A percentile compares a stretch with the other conserved stretches of the same genome.
Conservation (phyloP, 306 rosid species). For the Cucumis cinereus region DNA sequence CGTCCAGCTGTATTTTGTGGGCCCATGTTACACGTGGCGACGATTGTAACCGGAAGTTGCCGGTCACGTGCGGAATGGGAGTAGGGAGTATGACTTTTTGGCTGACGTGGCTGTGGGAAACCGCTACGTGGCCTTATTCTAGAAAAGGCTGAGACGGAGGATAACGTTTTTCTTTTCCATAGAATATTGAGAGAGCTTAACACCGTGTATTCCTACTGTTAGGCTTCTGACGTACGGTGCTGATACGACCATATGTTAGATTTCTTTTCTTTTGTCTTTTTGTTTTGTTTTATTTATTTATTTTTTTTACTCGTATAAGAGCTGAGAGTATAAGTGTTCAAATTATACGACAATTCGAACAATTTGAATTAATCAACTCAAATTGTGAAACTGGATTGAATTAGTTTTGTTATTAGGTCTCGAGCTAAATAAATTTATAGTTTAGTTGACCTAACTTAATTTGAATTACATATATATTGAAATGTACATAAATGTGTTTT, state of each 20-base stretch:
- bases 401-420: no score
- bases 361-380: no score
- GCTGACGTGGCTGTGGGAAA: background rate
- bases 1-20: slow-evolving; percentile 48
- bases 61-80: slow-evolving; percentile 10
- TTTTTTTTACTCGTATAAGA: no score
- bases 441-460: no score
- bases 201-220: background rate
- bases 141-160: background rate
- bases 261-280: background rate
- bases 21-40: slow-evolving; percentile 18
- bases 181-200: background rate
- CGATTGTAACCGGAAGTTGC: background rate
- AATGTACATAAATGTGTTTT: no score
- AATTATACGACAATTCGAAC: no score
- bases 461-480: no score
- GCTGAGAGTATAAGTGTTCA: no score
- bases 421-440: no score
- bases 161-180: background rate
- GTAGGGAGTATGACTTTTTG: background rate
- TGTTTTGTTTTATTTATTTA: background rate
- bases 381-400: no score
- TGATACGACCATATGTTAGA: background rate
- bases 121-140: slow-evolving; percentile 7
- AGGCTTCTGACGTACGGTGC: background rate